Evolutionary conservation across 1,284 basidiomycete species (phyloP), one percentile per base, ranked within the genome.

Genomic region (Earliella scabrosa): DNA sequence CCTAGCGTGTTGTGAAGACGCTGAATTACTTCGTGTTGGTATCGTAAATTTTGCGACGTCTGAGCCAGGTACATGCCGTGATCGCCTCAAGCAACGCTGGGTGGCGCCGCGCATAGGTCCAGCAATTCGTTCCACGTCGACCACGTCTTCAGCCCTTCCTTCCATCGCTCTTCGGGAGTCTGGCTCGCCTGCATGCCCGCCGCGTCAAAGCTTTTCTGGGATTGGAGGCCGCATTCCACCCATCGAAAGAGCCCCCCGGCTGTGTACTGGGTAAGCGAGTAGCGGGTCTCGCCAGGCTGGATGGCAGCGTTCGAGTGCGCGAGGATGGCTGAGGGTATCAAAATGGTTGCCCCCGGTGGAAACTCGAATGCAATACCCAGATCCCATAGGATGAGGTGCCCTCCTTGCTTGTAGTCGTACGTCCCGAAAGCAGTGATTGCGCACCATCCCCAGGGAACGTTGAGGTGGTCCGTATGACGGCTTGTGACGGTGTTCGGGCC

Each of bases 301-400:
- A 72, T 56, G 1, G 63, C 29, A 3, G 59, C 62, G 43, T 72
- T 73, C 16, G 62, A 67, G 46, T 73, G 72, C 0, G 14, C n/a
- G 16, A 73, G 26, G 6, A 56, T 51, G 0, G 65, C 70, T 2
- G 71, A 73, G 0, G 68, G 68, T 34, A 73, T 58, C 27, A 71
- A 58, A n/a, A 67, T 58, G 1, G 64, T 54, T 0, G 60, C 54
- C 1, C 67, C 65, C 0, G 63, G 60, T 7, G 65, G 64, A 32
- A 72, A 68, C 18, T 68, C 56, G 16, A 73, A 51, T 5, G 65
- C 27, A 6, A 68, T 36, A 7, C 54, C 52, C 6, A 70, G 54
- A 16, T 69, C 63, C 44, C 56, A 62, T 2, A 73, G 54, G 7
- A 72, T 51, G 11, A 72, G 50, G 34, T 71, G 67, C 8, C 71